phyloP scores from a whole-genome alignment of 441 rosid genomes.

The Pelargonium citronellum region DNA sequence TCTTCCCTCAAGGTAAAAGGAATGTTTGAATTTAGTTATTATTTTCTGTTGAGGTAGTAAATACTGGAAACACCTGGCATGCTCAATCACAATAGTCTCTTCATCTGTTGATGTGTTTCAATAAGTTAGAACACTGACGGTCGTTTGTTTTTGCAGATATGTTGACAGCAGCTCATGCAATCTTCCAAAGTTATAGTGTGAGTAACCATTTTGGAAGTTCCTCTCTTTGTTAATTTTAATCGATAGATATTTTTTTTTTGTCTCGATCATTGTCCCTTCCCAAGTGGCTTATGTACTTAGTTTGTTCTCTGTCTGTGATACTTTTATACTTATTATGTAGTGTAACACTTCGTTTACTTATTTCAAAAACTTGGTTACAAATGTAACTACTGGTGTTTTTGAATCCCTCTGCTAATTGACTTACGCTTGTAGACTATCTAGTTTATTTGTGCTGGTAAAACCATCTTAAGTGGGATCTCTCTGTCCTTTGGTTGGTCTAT shows the following conservation, averaged over 20 bases:
- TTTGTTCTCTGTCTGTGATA: neutral
- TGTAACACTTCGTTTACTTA: neutral
- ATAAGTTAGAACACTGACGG: neutral
- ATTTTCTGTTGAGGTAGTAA: neutral
- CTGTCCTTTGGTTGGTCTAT: neutral
- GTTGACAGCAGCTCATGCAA: constrained; percentile 76
- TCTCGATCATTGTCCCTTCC: neutral
- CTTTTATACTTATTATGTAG: neutral
- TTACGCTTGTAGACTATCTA: neutral
- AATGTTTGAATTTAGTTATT: neutral
- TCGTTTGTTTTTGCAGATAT: constrained; percentile 48
- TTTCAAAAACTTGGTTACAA: neutral
- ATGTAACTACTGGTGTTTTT: neutral
- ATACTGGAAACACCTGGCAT: neutral
- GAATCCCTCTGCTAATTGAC: neutral
- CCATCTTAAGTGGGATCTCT: too few relatives aligned
- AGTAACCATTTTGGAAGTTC: constrained; percentile 28
- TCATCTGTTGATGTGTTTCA: constrained; percentile 3
- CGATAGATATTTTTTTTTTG: neutral
- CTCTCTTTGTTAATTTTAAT: neutral
- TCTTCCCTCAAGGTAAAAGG: neutral
- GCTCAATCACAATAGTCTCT: neutral
- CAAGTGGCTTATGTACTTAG: neutral
- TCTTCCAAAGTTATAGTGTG: constrained; percentile 70
- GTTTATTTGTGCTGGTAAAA: neutral